phyloP scores from a whole-genome alignment of 192 early-diverging fungal species.

The Pilaira anomala region DNA sequence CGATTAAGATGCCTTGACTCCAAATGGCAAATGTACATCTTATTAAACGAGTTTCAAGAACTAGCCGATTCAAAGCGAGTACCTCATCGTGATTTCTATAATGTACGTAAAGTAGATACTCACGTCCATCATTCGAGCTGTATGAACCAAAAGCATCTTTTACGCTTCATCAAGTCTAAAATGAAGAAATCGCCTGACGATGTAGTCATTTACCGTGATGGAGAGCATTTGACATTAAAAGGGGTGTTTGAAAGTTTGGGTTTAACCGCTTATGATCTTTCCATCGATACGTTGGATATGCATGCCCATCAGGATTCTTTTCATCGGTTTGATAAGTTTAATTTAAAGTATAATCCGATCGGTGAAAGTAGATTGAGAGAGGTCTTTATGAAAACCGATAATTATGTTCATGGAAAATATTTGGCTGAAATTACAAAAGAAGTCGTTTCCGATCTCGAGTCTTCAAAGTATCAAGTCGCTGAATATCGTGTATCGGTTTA shows the following conservation, averaged over 20 bases:
- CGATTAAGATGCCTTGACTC: conserved; percentile 87
- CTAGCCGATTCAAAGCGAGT: conserved; percentile 88
- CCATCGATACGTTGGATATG: conserved; percentile 95
- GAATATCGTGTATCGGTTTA: conserved; percentile 96
- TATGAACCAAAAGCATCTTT: conserved; percentile 96
- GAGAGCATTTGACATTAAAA: conserved; percentile 70
- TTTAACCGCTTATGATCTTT: conserved; percentile 92
- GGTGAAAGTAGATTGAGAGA: conserved; percentile 92
- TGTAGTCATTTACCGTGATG: conserved; percentile 83
- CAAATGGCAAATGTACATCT: conserved; percentile 89
- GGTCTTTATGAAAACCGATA: conserved; percentile 96
- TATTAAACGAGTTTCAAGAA: conserved; percentile 94
- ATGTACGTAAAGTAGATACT: conserved; percentile 96
- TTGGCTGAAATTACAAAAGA: conserved; percentile 92
- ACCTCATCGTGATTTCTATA: conserved; percentile 95
- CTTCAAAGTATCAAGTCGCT: conserved; percentile 92
- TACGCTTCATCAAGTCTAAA: conserved; percentile 94
- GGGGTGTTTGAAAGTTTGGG: conserved; percentile 89
- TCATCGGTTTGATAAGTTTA: conserved; percentile 97
- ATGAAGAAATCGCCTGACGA: conserved; percentile 74
- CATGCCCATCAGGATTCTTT: conserved; percentile 94
- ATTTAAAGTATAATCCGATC: conserved; percentile 93
- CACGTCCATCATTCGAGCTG: conserved; percentile 92
- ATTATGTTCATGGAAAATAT: conserved; percentile 80
- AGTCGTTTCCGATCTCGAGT: conserved; percentile 84